Percentiles rank a stretch among this genome's conserved stretches.
Evolutionary conservation across 306 rosid species (phyloP).

Genomic region (Gleditsia sinensis): DNA sequence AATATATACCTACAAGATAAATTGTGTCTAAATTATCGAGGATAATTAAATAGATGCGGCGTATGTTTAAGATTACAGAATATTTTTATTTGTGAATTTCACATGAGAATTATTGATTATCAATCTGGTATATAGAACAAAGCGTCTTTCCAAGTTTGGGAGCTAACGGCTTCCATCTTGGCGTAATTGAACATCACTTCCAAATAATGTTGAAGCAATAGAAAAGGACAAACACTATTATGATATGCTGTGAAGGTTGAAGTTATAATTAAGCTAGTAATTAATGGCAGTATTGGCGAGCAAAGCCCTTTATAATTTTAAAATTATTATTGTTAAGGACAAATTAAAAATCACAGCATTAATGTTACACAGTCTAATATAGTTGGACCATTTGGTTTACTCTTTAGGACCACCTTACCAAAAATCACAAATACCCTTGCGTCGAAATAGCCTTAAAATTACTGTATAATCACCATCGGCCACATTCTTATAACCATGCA

Average conservation of each 20-base stretch:
- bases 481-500: constrained; percentile 8
- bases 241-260: too few relatives aligned
- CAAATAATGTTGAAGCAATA: not conserved
- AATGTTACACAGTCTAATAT: constrained; percentile 5
- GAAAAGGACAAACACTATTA: constrained; percentile 13
- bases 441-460: constrained; percentile 36
- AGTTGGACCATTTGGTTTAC: constrained; percentile 26
- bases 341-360: constrained; percentile 32
- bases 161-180: constrained; percentile 28
- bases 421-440: constrained; percentile 1
- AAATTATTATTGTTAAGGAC: not conserved
- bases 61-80: not conserved
- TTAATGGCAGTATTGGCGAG: too few relatives aligned
- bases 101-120: not conserved
- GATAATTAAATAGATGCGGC: not conserved
- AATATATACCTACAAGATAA: too few relatives aligned
- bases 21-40: too few relatives aligned
- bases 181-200: not conserved
- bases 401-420: constrained; percentile 23
- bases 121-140: constrained; percentile 25
- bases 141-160: constrained; percentile 37
- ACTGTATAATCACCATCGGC: not conserved
- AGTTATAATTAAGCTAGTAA: too few relatives aligned
- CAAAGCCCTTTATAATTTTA: too few relatives aligned
- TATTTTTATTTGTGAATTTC: not conserved